A percentile compares a stretch with the other conserved stretches of the same genome.
Evolutionary conservation across 2,329 filamentous ascomycete species (phyloP).

Genomic region (Diplodia scrobiculata): DNA sequence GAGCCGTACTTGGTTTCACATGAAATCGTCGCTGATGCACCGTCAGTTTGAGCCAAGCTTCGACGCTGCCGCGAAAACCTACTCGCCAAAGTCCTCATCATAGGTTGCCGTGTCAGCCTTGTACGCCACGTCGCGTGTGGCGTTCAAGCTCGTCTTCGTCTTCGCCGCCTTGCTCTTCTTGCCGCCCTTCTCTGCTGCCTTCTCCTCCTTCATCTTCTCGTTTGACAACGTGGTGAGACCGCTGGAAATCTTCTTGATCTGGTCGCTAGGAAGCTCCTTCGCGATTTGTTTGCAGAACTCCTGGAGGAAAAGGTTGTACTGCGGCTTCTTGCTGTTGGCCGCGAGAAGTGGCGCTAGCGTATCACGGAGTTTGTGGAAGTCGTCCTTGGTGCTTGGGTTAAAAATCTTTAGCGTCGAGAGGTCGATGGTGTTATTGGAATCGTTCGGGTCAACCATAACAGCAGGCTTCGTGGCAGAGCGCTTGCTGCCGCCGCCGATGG

Average conservation of each 20-base stretch:
- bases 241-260: slow-evolving; percentile 95
- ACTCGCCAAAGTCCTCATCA: slow-evolving; percentile 84
- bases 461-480: slow-evolving; percentile 66
- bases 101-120: slow-evolving; percentile 74
- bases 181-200: slow-evolving; percentile 85
- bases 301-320: slow-evolving; percentile 86
- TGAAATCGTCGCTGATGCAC: slow-evolving; percentile 43
- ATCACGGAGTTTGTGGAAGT: slow-evolving; percentile 79
- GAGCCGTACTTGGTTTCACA: slow-evolving; percentile 37
- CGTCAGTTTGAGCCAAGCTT: slow-evolving; percentile 34
- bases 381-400: slow-evolving; percentile 81
- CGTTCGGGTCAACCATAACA: slow-evolving; percentile 69
- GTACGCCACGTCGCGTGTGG: slow-evolving; percentile 58
- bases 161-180: slow-evolving; percentile 98
- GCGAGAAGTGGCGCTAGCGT: slow-evolving; percentile 77
- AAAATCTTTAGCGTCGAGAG: slow-evolving; percentile 79
- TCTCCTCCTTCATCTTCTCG: slow-evolving; percentile 99
- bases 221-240: slow-evolving; percentile 86
- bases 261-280: slow-evolving; percentile 84
- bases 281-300: slow-evolving; percentile 86
- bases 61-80: slow-evolving; percentile 46
- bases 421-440: slow-evolving; percentile 79
- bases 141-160: slow-evolving; percentile 83
- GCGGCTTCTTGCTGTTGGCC: slow-evolving; percentile 78
- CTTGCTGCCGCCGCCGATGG: slow-evolving; percentile 70